Conservation (phyloP, 352 stramenopile genomes). For the Phytophthora brassicae region DNA sequence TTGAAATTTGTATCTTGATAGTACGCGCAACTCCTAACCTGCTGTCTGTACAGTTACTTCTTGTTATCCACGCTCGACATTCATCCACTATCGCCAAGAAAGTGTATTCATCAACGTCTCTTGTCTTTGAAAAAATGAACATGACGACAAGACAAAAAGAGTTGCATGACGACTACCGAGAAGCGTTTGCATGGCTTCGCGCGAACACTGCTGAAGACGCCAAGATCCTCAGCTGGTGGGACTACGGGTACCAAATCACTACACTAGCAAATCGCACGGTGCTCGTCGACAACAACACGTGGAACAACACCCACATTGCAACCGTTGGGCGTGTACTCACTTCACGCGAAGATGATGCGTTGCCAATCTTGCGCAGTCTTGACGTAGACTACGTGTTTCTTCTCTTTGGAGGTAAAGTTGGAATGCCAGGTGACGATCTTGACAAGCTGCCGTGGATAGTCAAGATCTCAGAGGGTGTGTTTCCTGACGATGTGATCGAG, state of each 20-base stretch:
- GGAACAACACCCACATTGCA: constrained; percentile 97
- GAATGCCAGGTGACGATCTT: constrained; percentile 87
- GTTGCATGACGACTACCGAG: constrained; percentile 77
- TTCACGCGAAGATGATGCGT: constrained; percentile 65
- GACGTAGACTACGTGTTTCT: constrained; percentile 83
- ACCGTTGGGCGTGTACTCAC: constrained; percentile 88
- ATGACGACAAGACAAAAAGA: constrained; percentile 42
- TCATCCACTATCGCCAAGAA: constrained; percentile 62
- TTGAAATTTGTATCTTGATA: not conserved
- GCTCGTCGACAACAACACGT: constrained; percentile 96
- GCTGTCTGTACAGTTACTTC: constrained; percentile 46
- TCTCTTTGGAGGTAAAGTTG: constrained; percentile 68
- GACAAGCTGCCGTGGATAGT: constrained; percentile 95
- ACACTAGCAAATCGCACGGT: constrained; percentile 82
- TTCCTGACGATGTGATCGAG: constrained; percentile 77
- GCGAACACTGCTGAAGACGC: constrained; percentile 67
- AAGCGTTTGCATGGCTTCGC: constrained; percentile 83
- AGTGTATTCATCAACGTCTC: constrained; percentile 79
- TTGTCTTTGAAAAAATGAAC: constrained; percentile 70
- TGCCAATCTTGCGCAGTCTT: constrained; percentile 74
- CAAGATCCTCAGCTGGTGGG: constrained; percentile 84
- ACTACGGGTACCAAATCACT: constrained; percentile 88
- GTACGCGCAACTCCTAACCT: not conserved
- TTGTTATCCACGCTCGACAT: constrained; percentile 68
- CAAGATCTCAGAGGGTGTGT: constrained; percentile 90